Conservation (phyloP, 2,329 filamentous ascomycete species). For the Phaeomoniella chlamydospora region DNA sequence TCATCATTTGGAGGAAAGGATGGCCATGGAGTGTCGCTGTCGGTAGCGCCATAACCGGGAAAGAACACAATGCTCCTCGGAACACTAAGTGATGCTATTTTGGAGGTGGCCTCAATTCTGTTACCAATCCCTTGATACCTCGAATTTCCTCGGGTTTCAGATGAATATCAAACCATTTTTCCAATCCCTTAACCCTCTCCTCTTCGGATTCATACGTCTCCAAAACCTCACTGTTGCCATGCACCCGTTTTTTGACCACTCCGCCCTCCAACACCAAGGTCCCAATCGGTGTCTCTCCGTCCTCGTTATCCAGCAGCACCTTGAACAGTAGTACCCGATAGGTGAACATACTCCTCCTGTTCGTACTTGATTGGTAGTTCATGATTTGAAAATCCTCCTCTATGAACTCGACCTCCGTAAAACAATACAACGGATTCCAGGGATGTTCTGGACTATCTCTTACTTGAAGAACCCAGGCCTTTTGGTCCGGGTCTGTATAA, state of each 20-base stretch:
- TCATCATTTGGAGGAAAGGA: too few species aligned
- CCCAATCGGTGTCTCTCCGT: constrained; percentile 32
- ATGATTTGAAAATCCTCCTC: constrained; percentile 46
- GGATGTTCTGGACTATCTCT: constrained; percentile 29
- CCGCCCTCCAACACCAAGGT: constrained; percentile 37
- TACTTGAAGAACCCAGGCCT: constrained; percentile 51
- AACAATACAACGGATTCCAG: constrained; percentile 51
- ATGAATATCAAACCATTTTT: constrained; percentile 37
- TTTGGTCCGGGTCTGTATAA: constrained; percentile 25
- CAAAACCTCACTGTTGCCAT: constrained; percentile 34
- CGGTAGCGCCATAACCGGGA: too few species aligned
- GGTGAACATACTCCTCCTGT: constrained; percentile 38
- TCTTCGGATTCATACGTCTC: constrained; percentile 33
- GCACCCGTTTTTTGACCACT: constrained; percentile 38
- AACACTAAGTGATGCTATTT: too few species aligned
- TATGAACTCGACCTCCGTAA: constrained; percentile 50
- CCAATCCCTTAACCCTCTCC: constrained; percentile 38
- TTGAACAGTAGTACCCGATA: constrained; percentile 36
- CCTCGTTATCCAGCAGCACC: constrained; percentile 38
- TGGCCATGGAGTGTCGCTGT: too few species aligned
- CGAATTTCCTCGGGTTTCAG: constrained; percentile 34
- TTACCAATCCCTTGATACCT: constrained; percentile 35
- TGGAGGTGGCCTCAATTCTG: constrained; percentile 16
- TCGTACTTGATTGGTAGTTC: constrained; percentile 41
- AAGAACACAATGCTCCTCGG: too few species aligned